Conservation (phyloP, 331 rosid species). For the Phaseolus coccineus region DNA sequence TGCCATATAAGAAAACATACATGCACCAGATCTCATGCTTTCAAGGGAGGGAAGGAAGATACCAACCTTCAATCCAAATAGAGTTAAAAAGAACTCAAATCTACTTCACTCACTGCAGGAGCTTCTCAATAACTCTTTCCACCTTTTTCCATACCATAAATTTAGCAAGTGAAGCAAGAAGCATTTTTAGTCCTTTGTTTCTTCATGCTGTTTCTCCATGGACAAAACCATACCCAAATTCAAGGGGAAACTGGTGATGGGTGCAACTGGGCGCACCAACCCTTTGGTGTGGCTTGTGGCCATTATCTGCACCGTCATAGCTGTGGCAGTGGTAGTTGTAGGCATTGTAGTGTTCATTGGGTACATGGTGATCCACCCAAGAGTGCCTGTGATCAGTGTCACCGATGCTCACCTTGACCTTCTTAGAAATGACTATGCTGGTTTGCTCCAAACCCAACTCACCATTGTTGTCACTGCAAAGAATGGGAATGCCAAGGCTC, state of each 20-base stretch:
- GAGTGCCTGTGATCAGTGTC: conserved; percentile 67
- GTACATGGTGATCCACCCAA: conserved; percentile 77
- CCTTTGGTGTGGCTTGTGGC: conserved; percentile 76
- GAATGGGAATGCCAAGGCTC: conserved; percentile 81
- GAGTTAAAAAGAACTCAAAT: conserved; percentile 48
- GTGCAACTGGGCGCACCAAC: conserved; percentile 52
- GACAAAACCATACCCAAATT: background rate
- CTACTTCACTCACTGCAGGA: conserved; percentile 26
- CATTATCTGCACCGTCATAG: conserved; percentile 61
- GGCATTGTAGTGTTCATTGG: conserved; percentile 68
- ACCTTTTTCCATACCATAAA: conserved; percentile 21
- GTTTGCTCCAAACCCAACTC: conserved; percentile 66
- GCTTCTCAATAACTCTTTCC: conserved; percentile 16
- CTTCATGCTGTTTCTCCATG: conserved; percentile 41
- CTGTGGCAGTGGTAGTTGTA: conserved; percentile 57
- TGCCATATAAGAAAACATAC: background rate
- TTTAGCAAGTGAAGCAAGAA: conserved; percentile 19
- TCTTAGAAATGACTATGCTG: conserved; percentile 55
- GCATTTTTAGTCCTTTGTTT: conserved; percentile 7
- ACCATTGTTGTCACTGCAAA: conserved; percentile 58
- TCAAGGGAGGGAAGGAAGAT: conserved; percentile 74
- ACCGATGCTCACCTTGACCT: conserved; percentile 59
- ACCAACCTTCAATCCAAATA: conserved; percentile 66
- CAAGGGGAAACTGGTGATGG: conserved; percentile 1
- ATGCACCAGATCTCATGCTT: conserved; percentile 53